These are phyloP conservation scores for Lasiodiplodia gonubiensis DNA, from an alignment of 2,329 filamentous ascomycete species.

Conservation along the genomic window DNA sequence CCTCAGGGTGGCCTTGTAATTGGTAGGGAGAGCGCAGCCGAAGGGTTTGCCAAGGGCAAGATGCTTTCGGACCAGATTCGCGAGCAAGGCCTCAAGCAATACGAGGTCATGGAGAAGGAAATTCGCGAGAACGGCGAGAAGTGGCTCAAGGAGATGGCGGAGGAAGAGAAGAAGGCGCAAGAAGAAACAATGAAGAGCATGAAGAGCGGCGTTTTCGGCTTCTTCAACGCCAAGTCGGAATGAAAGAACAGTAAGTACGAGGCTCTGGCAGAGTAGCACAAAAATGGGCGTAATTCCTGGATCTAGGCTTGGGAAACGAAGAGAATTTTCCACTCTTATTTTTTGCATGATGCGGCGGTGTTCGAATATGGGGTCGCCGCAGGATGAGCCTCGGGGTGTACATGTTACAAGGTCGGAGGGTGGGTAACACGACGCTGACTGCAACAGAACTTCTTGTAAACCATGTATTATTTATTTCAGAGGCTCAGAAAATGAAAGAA, in stretches of 20 bases:
- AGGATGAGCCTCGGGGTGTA: neutral
- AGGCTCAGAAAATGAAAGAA: constrained; percentile 6
- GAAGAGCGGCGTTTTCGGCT: constrained; percentile 75
- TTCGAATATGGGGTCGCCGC: neutral
- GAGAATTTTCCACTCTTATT: constrained; percentile 17
- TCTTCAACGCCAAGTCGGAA: constrained; percentile 48
- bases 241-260: constrained; percentile 4
- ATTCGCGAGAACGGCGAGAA: constrained; percentile 92
- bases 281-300: constrained; percentile 6
- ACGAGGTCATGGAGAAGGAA: constrained; percentile 86
- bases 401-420: neutral
- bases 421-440: constrained; percentile 14
- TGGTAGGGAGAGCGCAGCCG: constrained; percentile 61
- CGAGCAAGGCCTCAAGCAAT: constrained; percentile 88
- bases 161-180: constrained; percentile 84
- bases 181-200: constrained; percentile 92
- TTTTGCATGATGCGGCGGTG: constrained; percentile 3
- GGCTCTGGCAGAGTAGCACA: neutral
- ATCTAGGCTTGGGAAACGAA: neutral
- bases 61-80: constrained; percentile 95
- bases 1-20: constrained; percentile 65
- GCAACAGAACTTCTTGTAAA: constrained; percentile 23
- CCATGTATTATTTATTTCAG: constrained; percentile 22
- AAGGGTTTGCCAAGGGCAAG: constrained; percentile 89
- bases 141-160: constrained; percentile 93